Conservation (phyloP, 768 basidiomycete species). For the Collybia nuda region DNA sequence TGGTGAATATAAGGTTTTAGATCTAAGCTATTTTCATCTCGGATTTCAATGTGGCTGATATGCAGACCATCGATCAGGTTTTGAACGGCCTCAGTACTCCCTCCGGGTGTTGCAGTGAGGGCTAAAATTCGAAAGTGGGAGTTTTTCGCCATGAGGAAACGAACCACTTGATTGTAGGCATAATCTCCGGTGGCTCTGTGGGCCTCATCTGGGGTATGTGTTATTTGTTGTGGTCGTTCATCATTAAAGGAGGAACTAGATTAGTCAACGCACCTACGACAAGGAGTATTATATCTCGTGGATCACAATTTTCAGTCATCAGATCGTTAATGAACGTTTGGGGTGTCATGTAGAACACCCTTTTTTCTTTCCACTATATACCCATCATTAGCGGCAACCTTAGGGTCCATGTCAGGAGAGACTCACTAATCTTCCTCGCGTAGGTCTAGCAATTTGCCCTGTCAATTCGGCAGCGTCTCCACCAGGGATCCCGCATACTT, state of each 20-base stretch:
- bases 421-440: constrained; percentile 62
- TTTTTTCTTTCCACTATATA: constrained; percentile 73
- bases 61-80: constrained; percentile 89
- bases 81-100: constrained; percentile 85
- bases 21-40: constrained; percentile 89
- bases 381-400: neutral
- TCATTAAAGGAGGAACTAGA: neutral
- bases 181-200: constrained; percentile 94
- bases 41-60: constrained; percentile 92
- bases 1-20: constrained; percentile 82
- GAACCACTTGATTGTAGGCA: constrained; percentile 86
- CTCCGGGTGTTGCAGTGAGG: constrained; percentile 92
- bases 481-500: constrained; percentile 90
- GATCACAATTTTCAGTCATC: constrained; percentile 68
- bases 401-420: neutral
- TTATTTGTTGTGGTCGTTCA: neutral
- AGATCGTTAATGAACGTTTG: constrained; percentile 94
- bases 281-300: constrained; percentile 76
- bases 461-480: constrained; percentile 85
- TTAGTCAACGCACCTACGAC: constrained; percentile 67
- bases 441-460: constrained; percentile 58
- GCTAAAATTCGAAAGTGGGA: constrained; percentile 92
- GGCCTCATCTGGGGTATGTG: constrained; percentile 71
- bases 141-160: constrained; percentile 91
- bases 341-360: constrained; percentile 94